Conservation (phyloP, 83 land plant species). For the Thuja plicata region DNA sequence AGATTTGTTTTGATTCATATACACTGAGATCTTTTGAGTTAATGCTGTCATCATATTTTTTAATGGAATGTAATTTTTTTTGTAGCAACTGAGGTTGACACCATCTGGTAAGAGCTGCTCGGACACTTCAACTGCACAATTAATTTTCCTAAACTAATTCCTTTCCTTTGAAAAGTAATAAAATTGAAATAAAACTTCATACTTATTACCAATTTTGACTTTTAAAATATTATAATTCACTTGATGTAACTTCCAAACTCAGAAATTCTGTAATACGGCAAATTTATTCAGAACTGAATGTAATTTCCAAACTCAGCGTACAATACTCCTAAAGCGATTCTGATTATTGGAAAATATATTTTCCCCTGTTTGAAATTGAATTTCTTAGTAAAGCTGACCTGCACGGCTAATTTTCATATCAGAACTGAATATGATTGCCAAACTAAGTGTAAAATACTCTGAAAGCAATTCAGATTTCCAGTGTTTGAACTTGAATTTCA, state of each 20-base stretch:
- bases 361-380: background rate
- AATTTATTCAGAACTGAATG: background rate
- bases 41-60: too few species aligned
- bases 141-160: too few species aligned
- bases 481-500: background rate
- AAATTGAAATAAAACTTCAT: too few species aligned
- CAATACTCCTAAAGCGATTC: background rate
- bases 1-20: too few species aligned
- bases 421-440: too few species aligned
- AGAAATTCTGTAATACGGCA: background rate
- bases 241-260: background rate
- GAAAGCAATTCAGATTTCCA: background rate
- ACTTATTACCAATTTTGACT: too few species aligned
- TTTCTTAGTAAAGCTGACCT: background rate
- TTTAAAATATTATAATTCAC: too few species aligned
- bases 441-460: background rate
- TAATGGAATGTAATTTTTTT: too few species aligned
- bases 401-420: background rate
- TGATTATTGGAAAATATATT: background rate
- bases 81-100: too few species aligned
- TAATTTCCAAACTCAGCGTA: background rate
- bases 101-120: too few species aligned
- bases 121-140: background rate
- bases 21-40: too few species aligned
- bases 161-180: too few species aligned